Evolutionary conservation across 2,329 filamentous ascomycete genomes (phyloP), one percentile per base, ranked within the genome.

Genomic region (Colletotrichum simmondsii): DNA sequence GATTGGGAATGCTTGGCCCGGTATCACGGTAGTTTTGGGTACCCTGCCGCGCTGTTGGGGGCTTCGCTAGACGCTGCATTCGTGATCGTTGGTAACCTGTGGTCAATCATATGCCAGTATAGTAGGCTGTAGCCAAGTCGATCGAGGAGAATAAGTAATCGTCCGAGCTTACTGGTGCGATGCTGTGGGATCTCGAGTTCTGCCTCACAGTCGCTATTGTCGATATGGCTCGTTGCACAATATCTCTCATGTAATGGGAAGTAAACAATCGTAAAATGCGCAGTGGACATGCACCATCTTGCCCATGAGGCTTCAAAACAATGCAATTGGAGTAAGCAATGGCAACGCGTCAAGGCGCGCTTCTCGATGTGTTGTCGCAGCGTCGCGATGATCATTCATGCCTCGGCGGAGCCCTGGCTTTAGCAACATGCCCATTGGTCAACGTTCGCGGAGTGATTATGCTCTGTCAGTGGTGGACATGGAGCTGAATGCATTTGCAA

Each of bases 1-100:
- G 16, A 72, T 73, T 68, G 62, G 62, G 71, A 63, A 63, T 59
- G 62, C 71, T 72, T 72, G 68, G 68, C 71, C 68, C 68, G 57
- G 71, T 68, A 58, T 67, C 68, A 64, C 62, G 62, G 63, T 53
- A 68, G 68, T 68, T 68, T 71, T 58, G 68, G 57, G 42, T 53
- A 35, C 60, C 60, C 66, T 64, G 53, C 42, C 22, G 42, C 19
- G 42, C 42, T 49, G 42, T 49, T 30, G 57, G 24, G 49, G 49
- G 46, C 56, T 49, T 56, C 32, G 52, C 19, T 24, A 69, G 30
- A 42, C 28, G 59, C 54, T 46, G 32, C 32, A 58, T 35, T 32
- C 53, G 26, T 26, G 53, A 30, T 24, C 26, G 42, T 22, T 6
- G 22, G 42, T 19, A 30, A 56, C 30, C 32, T 24, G 42, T 49